Evolutionary conservation across 768 basidiomycete genomes (phyloP).

Genomic region (Lactarius akahatsu): DNA sequence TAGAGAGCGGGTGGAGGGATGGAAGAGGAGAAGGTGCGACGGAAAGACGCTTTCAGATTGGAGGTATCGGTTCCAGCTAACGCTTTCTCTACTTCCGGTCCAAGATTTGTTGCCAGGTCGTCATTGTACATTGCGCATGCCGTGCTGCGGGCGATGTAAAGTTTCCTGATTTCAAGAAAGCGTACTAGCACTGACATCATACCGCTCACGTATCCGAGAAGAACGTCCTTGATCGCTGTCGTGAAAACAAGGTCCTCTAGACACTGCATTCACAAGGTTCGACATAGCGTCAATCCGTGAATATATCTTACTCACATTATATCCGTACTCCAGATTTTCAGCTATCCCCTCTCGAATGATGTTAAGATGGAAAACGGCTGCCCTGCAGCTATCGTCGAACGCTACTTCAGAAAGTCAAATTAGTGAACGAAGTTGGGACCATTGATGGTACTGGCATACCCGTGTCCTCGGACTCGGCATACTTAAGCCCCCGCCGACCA

Average conservation of each 20-base stretch:
- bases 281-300: not conserved
- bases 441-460: too few species aligned
- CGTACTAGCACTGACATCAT: constrained; percentile 52
- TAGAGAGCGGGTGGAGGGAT: constrained; percentile 77
- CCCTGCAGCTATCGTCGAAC: constrained; percentile 85
- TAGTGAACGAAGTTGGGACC: too few species aligned
- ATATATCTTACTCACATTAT: constrained; percentile 54
- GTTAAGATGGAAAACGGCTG: constrained; percentile 89
- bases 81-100: constrained; percentile 60
- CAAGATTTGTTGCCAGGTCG: constrained; percentile 66
- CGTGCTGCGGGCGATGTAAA: constrained; percentile 48
- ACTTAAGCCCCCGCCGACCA: too few species aligned
- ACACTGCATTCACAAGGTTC: constrained; percentile 50
- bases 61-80: constrained; percentile 68
- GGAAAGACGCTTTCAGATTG: constrained; percentile 53
- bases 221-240: constrained; percentile 56
- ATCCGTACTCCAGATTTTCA: constrained; percentile 80
- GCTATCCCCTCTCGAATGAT: constrained; percentile 77
- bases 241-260: constrained; percentile 74
- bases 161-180: not conserved
- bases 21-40: constrained; percentile 58
- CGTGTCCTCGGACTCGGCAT: too few species aligned
- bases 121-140: constrained; percentile 67
- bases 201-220: constrained; percentile 77
- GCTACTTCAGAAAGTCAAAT: not conserved